Base-by-base conservation (phyloP, 106 monocot species). In the Allium fistulosum region DNA sequence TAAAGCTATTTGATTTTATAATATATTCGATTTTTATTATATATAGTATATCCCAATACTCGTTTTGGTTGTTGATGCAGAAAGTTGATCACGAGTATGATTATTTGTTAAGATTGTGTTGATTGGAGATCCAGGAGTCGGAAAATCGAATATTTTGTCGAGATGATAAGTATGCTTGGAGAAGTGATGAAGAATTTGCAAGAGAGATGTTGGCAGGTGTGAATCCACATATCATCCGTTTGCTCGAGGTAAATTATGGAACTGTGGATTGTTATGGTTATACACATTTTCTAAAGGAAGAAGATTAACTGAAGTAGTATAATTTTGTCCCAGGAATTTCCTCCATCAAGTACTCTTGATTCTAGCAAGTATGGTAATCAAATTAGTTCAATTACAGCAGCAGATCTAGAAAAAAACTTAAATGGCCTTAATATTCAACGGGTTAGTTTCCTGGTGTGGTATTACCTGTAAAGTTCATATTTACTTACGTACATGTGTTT, bases 201-300 rank as follows among this genome's bases (percentile, higher is more conserved):
- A 22, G 90, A 15, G 83, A 90, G 63, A 90, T 77, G 78, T 71
- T 90, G 1, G 90, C 86, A 11, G 90, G 90, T 2, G 75, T 85
- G 2, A 86, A 90, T 60, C 90, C 90, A 0, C 69, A 86, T 13
- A 70, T 81, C 53, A 83, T 90, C 26, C 58, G 73, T 9, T 65
- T 71, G 10, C 80, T 90, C 7, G 46, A 67, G 78, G 85, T 85
- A 70, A 48, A 27, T 48, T 65, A 16, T 12, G 11, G 13, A 55
- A 12, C 13, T 15, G 15, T 15, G 15, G 15, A 6, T 55, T 55
- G 6, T 11, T 55, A 55, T 55, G 13, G 6, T 11, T 12, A 55
- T 15, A 59, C 9, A 51, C 9, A 4, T 50, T 5, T 52, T 49
- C 1, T 67, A 51, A 26, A 15, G 48, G 11, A 4, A 26, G 50